Evolutionary conservation across 2,329 filamentous ascomycete genomes (phyloP), one percentile per base, ranked within the genome.

Genomic region (Westerdykella sp.): DNA sequence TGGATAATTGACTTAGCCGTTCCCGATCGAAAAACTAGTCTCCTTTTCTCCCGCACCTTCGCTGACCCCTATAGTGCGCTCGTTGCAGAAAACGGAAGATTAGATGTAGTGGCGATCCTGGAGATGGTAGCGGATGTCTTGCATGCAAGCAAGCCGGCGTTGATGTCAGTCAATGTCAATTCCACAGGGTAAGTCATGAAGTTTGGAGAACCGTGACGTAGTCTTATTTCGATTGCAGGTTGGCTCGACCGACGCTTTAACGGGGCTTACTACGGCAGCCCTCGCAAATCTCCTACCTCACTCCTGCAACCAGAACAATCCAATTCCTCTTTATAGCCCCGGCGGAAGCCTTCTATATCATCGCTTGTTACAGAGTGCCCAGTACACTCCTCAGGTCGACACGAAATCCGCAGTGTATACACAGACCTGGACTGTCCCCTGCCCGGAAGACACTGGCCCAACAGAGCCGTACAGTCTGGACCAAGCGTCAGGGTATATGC

Each of bases 71-170:
- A 5, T 51, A 96, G 91, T 97, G 91, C 66, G 80, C 81, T 30
- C 81, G 91, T 53, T 97, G 91, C 68, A 81, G 91, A 47, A 90
- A 91, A 70, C 80, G 91, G 46, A 97, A 97, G 74, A 97, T 97
- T 57, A 84, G 87, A 55, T 97, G 91, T 71, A 95, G 86, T 59
- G 91, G 91, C 35, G 88, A 95, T 62, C 74, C 77, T 28, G 85
- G 85, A 25, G 80, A 84, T 57, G 85, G 84, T n/a, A 70, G 73
- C 32, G 81, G 83, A n/a, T 97, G 91, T 67, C 73, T 77, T 10
- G 95, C 90, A 65, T 97, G 91, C 72, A 84, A 81, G 57, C 80
- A 75, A 48, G 84, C 90, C 41, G 84, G 85, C 11, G 72, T 77
- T 21, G 78, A 83, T 16, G 72, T 70, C 40, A 63, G 54, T 2